phyloP scores from a whole-genome alignment of 768 basidiomycete species.

The Suillus subaureus region DNA sequence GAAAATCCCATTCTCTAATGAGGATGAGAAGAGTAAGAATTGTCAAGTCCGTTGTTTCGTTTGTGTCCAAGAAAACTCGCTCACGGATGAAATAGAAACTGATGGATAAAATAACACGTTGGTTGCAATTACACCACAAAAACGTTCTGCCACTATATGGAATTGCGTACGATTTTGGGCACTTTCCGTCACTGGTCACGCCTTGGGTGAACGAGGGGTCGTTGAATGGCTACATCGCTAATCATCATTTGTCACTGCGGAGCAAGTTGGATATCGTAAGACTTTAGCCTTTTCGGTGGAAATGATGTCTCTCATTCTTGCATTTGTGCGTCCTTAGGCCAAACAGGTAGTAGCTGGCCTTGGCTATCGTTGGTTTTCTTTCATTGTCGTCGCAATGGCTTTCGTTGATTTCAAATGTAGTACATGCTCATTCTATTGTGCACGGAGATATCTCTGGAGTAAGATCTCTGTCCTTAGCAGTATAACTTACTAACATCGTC shows the following conservation, averaged over 20 bases:
- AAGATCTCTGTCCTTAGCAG: background rate
- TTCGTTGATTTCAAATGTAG: background rate
- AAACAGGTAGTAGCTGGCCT: constrained; percentile 3
- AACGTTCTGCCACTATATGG: constrained; percentile 25
- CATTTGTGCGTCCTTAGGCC: background rate
- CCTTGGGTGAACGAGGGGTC: constrained; percentile 29
- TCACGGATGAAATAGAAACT: background rate
- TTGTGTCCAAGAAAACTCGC: background rate
- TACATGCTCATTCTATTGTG: constrained; percentile 7
- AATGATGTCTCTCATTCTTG: no score
- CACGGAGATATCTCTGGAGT: constrained; percentile 14
- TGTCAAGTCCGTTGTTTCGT: background rate
- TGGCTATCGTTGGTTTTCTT: constrained; percentile 4
- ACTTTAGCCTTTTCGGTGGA: background rate
- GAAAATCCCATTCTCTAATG: background rate
- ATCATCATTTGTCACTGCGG: constrained; percentile 6
- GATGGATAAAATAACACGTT: constrained; percentile 1
- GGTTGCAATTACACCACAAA: constrained; percentile 14
- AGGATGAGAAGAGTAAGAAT: background rate
- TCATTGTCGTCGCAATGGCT: no score
- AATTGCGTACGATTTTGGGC: constrained; percentile 21
- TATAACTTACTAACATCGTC: background rate
- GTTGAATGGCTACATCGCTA: constrained; percentile 19
- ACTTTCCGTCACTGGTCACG: constrained; percentile 24
- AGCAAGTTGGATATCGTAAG: constrained; percentile 23